Conservation (phyloP, 2,329 filamentous ascomycete species). For the Cryphonectria naterciae region DNA sequence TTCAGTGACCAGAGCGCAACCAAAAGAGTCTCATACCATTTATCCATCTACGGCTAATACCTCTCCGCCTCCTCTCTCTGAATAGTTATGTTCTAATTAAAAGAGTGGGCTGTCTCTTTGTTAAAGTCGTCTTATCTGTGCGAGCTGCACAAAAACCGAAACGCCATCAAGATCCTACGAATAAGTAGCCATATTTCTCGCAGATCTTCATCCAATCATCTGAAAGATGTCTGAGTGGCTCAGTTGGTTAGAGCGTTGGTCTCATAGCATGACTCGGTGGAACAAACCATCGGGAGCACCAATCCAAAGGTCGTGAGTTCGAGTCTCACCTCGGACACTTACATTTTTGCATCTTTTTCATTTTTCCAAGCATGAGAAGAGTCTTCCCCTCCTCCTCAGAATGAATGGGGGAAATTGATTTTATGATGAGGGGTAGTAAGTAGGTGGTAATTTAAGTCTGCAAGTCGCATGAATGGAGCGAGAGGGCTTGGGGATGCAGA, state of each 20-base stretch:
- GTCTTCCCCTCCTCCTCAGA: background rate
- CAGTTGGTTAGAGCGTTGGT: slow-evolving; percentile 47
- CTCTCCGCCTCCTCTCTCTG: too few relatives aligned
- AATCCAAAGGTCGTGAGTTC: slow-evolving; percentile 53
- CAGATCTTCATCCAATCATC: background rate
- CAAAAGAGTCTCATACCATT: too few relatives aligned
- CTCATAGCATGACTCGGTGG: slow-evolving; percentile 36
- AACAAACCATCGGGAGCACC: slow-evolving; percentile 22
- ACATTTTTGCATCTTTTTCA: background rate
- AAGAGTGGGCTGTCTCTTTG: too few relatives aligned
- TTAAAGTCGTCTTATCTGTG: too few relatives aligned
- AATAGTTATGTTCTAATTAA: too few relatives aligned
- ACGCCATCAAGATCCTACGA: background rate
- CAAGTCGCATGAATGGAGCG: too few relatives aligned
- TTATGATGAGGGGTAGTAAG: background rate
- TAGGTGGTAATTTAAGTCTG: too few relatives aligned
- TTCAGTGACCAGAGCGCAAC: too few relatives aligned
- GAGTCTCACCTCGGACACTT: slow-evolving; percentile 45
- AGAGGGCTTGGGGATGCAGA: too few relatives aligned
- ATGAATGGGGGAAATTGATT: background rate
- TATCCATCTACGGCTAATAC: too few relatives aligned
- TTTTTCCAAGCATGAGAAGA: too few relatives aligned
- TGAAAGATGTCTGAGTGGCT: slow-evolving; percentile 38
- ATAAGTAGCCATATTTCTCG: background rate
- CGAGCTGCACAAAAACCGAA: too few relatives aligned